Percentiles rank a stretch among this genome's conserved stretches.
phyloP scores from a whole-genome alignment of 306 rosid genomes.

The Cucumis cinereus region DNA sequence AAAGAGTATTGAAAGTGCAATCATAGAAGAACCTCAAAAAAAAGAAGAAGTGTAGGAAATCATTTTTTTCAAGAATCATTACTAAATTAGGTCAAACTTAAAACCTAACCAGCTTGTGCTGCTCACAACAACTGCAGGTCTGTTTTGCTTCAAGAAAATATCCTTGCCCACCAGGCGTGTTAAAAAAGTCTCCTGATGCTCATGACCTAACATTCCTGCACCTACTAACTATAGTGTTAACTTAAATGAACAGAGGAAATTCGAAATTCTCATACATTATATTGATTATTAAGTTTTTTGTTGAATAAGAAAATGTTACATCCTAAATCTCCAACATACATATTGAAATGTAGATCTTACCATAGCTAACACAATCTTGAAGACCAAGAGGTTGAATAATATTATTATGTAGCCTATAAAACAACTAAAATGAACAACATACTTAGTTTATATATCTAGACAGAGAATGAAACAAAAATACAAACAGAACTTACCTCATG shows the following conservation, averaged over 20 bases:
- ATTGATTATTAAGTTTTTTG: no score
- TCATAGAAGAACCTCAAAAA: background rate
- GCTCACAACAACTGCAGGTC: constrained; percentile 90
- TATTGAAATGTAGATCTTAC: constrained; percentile 22
- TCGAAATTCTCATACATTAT: no score
- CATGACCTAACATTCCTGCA: constrained; percentile 22
- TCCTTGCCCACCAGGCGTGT: constrained; percentile 32
- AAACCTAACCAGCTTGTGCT: constrained; percentile 84
- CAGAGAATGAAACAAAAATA: background rate
- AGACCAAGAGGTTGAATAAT: constrained; percentile 47
- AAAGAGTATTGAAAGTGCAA: background rate
- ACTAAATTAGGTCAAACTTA: background rate
- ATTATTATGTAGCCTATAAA: constrained; percentile 54
- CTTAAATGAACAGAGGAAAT: constrained; percentile 7
- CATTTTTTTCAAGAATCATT: background rate
- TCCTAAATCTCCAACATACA: no score
- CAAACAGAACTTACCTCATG: constrained; percentile 41
- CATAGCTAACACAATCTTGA: constrained; percentile 56
- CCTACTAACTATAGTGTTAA: constrained; percentile 22
- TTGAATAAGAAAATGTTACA: no score
- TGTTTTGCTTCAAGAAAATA: constrained; percentile 44
- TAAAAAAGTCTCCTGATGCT: constrained; percentile 42
- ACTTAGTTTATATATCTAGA: background rate
- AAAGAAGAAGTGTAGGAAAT: background rate
- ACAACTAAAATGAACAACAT: constrained; percentile 30